Base-by-base conservation (phyloP, 768 basidiomycete species). In the Candolleomyces aberdarensis region DNA sequence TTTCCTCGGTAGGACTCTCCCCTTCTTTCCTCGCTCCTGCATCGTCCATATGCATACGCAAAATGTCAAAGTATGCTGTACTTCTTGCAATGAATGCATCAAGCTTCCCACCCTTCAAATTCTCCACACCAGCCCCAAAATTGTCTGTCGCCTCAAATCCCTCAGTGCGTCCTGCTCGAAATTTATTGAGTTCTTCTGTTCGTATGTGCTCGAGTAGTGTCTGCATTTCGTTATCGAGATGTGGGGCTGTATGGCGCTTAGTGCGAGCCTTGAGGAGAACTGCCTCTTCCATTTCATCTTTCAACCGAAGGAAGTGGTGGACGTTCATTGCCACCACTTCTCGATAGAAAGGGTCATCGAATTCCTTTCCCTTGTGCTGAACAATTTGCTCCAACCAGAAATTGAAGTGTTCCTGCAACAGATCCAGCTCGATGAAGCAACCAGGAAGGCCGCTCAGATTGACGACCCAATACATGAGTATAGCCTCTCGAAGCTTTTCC, bases 331-430 rank as follows among this genome's bases (percentile, higher is more conserved):
- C n/a, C n/a, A n/a, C n/a, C n/a, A n/a, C n/a, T n/a, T n/a, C n/a
- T n/a, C n/a, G n/a, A n/a, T n/a, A n/a, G n/a, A 65, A 69, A 6
- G 59, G 60, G 8, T 65, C 65, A 22, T 66, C 65, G 58, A 69
- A 69, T 26, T 67, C 63, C 49, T 66, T 65, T 9, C 65, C 68
- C 58, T 69, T 69, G 43, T 67, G 65, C 36, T 67, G 66, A 0
- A 60, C 68, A n/a, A 63, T 59, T 50, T 70, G 66, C 62, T 70
- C 64, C 15, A 69, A 59, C 67, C 70, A 72, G 57, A 72, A 70
- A 57, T 71, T 74, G 39, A 61, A 61, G 43, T 71, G 66, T 56
- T 73, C 71, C 58, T 74, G 72, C 58, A 74, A 39, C n/a, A 74
- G 57, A 43, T 74, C 72, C 44, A 68, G 58, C 53, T 74, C 69